Evolutionary conservation across 2,329 filamentous ascomycete species (phyloP).

Genomic region (Akanthomyces uredinophilus): DNA sequence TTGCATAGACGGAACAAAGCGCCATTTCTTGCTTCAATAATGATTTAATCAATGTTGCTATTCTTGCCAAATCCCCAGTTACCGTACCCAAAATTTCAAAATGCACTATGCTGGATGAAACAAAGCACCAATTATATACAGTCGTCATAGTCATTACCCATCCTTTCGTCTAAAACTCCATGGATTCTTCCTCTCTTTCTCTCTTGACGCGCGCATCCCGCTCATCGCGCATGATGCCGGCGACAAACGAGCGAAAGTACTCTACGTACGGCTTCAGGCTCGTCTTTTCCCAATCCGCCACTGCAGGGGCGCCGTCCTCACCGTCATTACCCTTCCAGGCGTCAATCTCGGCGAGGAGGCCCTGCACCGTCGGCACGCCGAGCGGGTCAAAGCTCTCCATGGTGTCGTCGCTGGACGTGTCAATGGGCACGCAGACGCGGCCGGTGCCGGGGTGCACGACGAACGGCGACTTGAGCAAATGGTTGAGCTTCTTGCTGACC

Average conservation of each 20-base stretch:
- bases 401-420: constrained; percentile 46
- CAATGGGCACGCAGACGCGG: constrained; percentile 91
- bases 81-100: background rate
- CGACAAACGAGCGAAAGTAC: constrained; percentile 78
- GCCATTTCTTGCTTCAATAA: background rate
- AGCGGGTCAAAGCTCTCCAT: constrained; percentile 85
- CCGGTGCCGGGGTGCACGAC: constrained; percentile 94
- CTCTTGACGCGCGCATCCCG: constrained; percentile 50
- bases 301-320: constrained; percentile 34
- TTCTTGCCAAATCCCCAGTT: background rate
- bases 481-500: constrained; percentile 96
- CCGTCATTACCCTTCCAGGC: constrained; percentile 56
- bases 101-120: constrained; percentile 7
- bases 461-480: constrained; percentile 95
- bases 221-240: constrained; percentile 71
- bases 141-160: background rate
- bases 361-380: constrained; percentile 80
- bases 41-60: background rate
- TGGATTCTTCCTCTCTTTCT: constrained; percentile 46
- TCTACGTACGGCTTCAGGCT: constrained; percentile 90
- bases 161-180: constrained; percentile 44
- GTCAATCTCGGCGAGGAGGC: constrained; percentile 81
- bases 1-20: constrained; percentile 13
- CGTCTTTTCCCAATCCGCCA: constrained; percentile 95
- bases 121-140: constrained; percentile 16